Evolutionary conservation across 257 asterid species (phyloP), one percentile per base, ranked within the genome.

Genomic region (Petunia axillaris): DNA sequence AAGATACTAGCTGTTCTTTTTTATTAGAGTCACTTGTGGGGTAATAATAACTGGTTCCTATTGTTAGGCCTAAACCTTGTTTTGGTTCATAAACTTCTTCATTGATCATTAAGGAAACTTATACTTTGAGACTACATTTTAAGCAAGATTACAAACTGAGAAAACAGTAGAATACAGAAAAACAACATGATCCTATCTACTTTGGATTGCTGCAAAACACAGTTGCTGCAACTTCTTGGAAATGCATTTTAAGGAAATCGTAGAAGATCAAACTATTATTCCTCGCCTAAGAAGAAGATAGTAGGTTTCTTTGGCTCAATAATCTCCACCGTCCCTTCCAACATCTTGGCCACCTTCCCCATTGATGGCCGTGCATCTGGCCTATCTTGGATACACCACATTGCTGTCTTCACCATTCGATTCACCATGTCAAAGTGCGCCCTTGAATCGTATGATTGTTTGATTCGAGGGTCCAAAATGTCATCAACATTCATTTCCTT

Each of bases 311-410:
- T 81, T 0, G 98, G 98, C 83, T 87, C 89, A 6, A 85, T 91
- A 66, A 94, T 93, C 90, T 93, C 98, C 35, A 93, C 88, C 0
- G 95, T 87, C 81, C 98, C 98, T 82, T 95, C 98, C 60, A 91
- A 77, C 98, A 95, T 95, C 90, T 91, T 93, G 1, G 97, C 95
- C 71, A 91, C 98, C 83, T 95, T 92, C 83, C 97, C 98, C 98
- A 95, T 95, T 2, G 97, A 90, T 71, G 98, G 98, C 84, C 98
- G 84, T 71, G 68, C 58, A 59, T 90, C 98, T 13, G 94, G 89
- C 58, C 86, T 75, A 63, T 91, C 91, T 66, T 95, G 98, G 58
- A 95, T 89, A 87, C 98, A 91, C 98, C 98, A 94, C 92, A 91
- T 87, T 1, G 98, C 97, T 0, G 97, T 90, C 91, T 91, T 91